Base-by-base conservation (phyloP, 2,329 filamentous ascomycete species). In the Cytospora piceae region DNA sequence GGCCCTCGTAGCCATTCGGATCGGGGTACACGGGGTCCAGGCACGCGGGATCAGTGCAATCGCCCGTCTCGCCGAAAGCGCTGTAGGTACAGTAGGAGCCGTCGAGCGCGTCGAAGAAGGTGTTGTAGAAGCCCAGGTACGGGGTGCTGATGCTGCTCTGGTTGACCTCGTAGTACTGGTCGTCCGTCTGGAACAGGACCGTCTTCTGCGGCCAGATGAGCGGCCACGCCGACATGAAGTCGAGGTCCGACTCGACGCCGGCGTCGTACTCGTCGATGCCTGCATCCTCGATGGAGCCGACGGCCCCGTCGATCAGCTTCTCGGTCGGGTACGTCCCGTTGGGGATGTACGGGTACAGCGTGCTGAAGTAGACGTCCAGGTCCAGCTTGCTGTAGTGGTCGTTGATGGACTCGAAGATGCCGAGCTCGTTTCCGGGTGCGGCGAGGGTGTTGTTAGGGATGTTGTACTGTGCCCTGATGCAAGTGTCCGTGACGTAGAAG, bases 41-140 rank as follows among this genome's bases (percentile, higher is more conserved):
- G 22, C 74, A 74, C 15, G 78, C 78, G 55, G 78, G 74, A 6
- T 58, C 58, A 2, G 60, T 63, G 56, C 67, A 68, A 67, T 85
- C 77, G 15, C 83, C 83, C 0, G 76, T 81, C 69, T 83, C 79
- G 56, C 67, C 67, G 8, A 77, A 84, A 1, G 81, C 82, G n/a
- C 75, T 75, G 68, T 80, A 82, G 11, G 77, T 79, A 75, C 85
- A 68, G 51, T 68, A 68, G 51, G 58, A 62, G 3, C 67, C 82
- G 68, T 85, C 82, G 51, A 85, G 77, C 34, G 82, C 83, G 64
- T 84, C 82, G 53, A 82, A 77, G 71, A 85, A 82, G 37, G 80
- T 72, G 62, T 73, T 73, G 65, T 71, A 73, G 63, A 72, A 73
- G 11, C 70, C 74, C 1, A 72, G 71, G 64, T 78, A 77, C 2